Evolutionary conservation across 1,284 basidiomycete genomes (phyloP), one percentile per base, ranked within the genome.

Genomic region (Cryptococcus jaspeensis): DNA sequence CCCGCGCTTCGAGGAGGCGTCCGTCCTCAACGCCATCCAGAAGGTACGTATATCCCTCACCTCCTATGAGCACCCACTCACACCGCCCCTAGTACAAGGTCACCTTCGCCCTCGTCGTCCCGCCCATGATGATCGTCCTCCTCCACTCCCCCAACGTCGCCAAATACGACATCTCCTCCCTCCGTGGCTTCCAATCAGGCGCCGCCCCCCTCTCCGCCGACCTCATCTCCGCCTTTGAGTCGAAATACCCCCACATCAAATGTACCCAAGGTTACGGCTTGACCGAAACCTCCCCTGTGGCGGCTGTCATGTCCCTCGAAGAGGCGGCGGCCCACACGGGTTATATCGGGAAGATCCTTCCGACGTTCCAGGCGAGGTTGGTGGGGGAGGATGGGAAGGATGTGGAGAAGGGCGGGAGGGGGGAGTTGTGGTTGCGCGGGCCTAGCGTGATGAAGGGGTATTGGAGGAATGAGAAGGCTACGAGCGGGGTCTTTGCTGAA

Each of bases 391-490:
- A 32, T 9, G 73, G 71, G 13, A 61, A 62, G 12, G 76, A 78
- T 48, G 67, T 71, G 9, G 82, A 81, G 22, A 80, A 78, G 3
- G 83, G 82, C 13, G 77, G 85, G 58, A 76, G 83, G 0, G 92
- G 92, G 4, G 92, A 95, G 73, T 69, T 95, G 9, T 92, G 89
- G 87, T 61, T 92, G 6, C 80, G 85, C 50, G 90, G 90, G 0
- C 87, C 88, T 0, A 84, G 79, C 2, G 80, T 92, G 52, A 92
- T 92, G 89, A 90, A 89, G 84, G 81, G 81, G 8, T 83, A 83
- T 66, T 75, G 80, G 64, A 85, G 85, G 67, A 89, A 91, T 60
- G 75, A 78, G 0, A 74, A 76, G 16, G 89, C 89, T 6, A 92
- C 88, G 0, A 73, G 74, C 12, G 81, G 84, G 9, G 75, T 84